Evolutionary conservation across 176 grass and related monocot genomes (phyloP), one percentile per base, ranked within the genome.

Genomic region (Eragrostis nindensis): DNA sequence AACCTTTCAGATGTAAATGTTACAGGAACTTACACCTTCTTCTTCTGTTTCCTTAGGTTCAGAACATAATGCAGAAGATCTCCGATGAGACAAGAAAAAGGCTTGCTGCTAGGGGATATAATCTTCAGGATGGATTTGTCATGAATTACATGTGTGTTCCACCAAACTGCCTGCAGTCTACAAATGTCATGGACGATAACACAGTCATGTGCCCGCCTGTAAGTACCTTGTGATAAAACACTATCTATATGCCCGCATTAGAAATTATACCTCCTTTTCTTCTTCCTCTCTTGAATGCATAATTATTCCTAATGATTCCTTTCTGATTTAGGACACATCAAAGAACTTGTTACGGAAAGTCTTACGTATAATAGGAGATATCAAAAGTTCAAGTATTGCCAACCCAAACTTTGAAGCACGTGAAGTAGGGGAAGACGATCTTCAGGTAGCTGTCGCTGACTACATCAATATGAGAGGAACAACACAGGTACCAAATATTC

Each of bases 401-500:
- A 43, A 53, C 42, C 65, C 85, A 42, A 93, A 79, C 49, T 80
- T 77, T 60, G 46, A 90, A 70, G 73, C 75, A n/a, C 66, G 79
- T 76, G 78, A 86, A 42, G 57, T 70, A 64, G 91, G 85, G 59
- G 75, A 76, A 55, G 86, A 87, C 13, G 75, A 86, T 71, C 85
- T 94, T 48, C 91, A 94, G 64, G 68, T 42, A 67, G 79, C 70
- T 19, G 70, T 90, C 41, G 69, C 74, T 0, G 29, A 90, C 40
- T 94, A 94, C 80, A 90, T 94, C 64, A 55, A 83, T 75, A 76
- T 83, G 65, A 71, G 74, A 86, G 85, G 91, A 46, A 68, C 79
- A 68, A 11, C 75, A 85, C 75, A 83, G 88, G 91, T 93, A 85
- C 57, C 6, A 19, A 36, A 22, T 46, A n/a, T 77, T 66, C 62